Base-by-base conservation (phyloP, 2,329 filamentous ascomycete species). In the Sporothrix brunneoviolacea region DNA sequence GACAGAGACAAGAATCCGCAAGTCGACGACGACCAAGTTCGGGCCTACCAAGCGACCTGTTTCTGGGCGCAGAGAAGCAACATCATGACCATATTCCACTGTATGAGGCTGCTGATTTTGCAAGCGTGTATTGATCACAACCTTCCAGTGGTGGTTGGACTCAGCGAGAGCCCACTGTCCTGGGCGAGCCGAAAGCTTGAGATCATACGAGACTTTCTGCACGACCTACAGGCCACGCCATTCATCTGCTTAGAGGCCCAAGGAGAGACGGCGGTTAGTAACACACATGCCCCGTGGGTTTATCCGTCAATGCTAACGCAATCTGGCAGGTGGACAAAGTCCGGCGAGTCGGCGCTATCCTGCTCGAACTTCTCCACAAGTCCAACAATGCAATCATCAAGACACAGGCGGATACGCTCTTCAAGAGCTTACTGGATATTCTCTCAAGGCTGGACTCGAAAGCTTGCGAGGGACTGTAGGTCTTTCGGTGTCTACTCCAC, bases 31-130 rank as follows among this genome's bases (percentile, higher is more conserved):
- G 38, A 7, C 12, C 12, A 13, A 8, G 21, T 30, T 9, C 39
- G 9, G 15, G 27, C n/a, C 7, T 33, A 43, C 40, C 40, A 43
- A 27, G 7, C 40, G 1, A 33, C 40, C 40, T 43, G 27, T 18
- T 43, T 43, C 18, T 43, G 40, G 40, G 40, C 40, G 15, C 40
- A 43, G 18, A 10, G 28, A 16, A 27, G 40, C 40, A 43, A 43
- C 27, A 33, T 43, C 16, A 12, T 43, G 16, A 32, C 40, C 28
- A 43, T 43, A 27, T 43, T 33, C 18, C 40, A 43, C 40, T 43
- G 40, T 28, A 43, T 43, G 40, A 27, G 40, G 9, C 40, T 43
- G 10, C 28, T 43, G 16, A 33, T 43, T 13, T 8, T 43, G 16
- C 40, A 43, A 16, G 40, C 40, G 16, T 43, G 40, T 18, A 33